These are phyloP conservation scores for Aspergillus flavus DNA, from an alignment of 2,329 filamentous ascomycete species.

Conservation along the genomic window DNA sequence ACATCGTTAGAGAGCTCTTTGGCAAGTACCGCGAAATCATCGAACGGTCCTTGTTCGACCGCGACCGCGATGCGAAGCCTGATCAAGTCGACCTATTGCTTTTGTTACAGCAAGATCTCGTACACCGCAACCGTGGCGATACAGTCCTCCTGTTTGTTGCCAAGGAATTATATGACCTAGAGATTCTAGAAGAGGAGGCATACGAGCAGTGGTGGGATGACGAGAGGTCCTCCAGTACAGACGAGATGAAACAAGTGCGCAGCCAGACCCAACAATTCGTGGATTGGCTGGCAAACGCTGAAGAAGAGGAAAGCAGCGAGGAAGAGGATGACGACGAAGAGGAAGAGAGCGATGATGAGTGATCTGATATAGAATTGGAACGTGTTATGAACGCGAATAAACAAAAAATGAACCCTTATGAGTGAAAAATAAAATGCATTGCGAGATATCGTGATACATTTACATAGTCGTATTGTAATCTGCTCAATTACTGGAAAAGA, in stretches of 20 bases:
- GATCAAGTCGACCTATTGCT: conserved; percentile 87
- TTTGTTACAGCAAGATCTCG: conserved; percentile 77
- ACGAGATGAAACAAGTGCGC: conserved; percentile 70
- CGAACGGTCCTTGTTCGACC: conserved; percentile 61
- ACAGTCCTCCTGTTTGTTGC: conserved; percentile 73
- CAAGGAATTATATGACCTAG: conserved; percentile 82
- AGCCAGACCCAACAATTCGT: conserved; percentile 77
- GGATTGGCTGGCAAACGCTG: conserved; percentile 79
- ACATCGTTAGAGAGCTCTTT: conserved; percentile 67
- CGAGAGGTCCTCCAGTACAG: conserved; percentile 65
- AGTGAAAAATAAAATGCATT: neutral
- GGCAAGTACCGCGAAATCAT: conserved; percentile 65
- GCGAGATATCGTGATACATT: neutral
- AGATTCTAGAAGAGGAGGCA: conserved; percentile 86
- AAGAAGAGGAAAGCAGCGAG: conserved; percentile 69
- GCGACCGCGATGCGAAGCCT: conserved; percentile 51
- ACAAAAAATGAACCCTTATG: neutral
- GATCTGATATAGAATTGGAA: conserved; percentile 6
- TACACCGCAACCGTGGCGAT: conserved; percentile 65
- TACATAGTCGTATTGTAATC: neutral
- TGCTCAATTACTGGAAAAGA: neutral
- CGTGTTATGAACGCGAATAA: neutral
- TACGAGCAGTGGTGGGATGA: conserved; percentile 89
- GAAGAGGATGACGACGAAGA: conserved; percentile 30
- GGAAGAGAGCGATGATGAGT: conserved; percentile 25